A percentile compares a stretch with the other conserved stretches of the same genome.
Evolutionary conservation across 1,139 yeast genomes (phyloP).

Genomic region (Yamadazyma trypodendri): DNA sequence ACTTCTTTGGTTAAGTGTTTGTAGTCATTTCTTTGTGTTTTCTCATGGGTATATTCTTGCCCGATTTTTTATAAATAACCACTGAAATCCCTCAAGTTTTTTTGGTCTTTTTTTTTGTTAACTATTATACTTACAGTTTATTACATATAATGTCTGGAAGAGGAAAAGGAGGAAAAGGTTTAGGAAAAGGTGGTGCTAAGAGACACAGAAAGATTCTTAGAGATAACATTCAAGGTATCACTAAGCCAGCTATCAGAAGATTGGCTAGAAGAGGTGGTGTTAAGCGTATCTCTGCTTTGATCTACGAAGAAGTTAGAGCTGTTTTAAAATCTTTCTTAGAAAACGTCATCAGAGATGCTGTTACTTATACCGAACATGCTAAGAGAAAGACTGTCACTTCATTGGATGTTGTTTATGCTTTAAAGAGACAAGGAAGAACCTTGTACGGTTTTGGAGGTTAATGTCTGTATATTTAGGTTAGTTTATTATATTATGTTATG

Average conservation of each 20-base stretch:
- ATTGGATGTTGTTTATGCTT: conserved; percentile 97
- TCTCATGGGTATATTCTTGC: background rate
- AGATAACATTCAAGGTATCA: conserved; percentile 99
- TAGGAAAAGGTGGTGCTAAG: conserved; percentile 99
- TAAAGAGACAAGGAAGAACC: conserved; percentile 99
- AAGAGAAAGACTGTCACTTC: conserved; percentile 99
- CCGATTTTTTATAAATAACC: conserved; percentile 10
- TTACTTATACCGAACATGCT: conserved; percentile 99
- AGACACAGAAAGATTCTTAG: conserved; percentile 99
- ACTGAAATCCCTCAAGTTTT: conserved; percentile 10
- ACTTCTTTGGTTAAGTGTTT: background rate
- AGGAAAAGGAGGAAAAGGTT: conserved; percentile 99
- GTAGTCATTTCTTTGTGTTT: conserved; percentile 2
- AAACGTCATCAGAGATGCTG: conserved; percentile 97
- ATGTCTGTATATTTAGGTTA: conserved; percentile 11
- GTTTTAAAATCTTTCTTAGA: conserved; percentile 95
- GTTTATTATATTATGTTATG: conserved; percentile 4
- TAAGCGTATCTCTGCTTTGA: conserved; percentile 98
- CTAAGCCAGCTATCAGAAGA: conserved; percentile 99
- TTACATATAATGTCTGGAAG: conserved; percentile 86
- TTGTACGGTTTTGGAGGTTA: conserved; percentile 99
- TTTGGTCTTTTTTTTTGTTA: conserved; percentile 11
- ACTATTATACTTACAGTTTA: conserved; percentile 9
- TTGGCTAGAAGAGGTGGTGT: conserved; percentile 99
- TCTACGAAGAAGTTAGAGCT: conserved; percentile 98